Conservation (phyloP, 345 rosid species). For the Microcos paniculata region DNA sequence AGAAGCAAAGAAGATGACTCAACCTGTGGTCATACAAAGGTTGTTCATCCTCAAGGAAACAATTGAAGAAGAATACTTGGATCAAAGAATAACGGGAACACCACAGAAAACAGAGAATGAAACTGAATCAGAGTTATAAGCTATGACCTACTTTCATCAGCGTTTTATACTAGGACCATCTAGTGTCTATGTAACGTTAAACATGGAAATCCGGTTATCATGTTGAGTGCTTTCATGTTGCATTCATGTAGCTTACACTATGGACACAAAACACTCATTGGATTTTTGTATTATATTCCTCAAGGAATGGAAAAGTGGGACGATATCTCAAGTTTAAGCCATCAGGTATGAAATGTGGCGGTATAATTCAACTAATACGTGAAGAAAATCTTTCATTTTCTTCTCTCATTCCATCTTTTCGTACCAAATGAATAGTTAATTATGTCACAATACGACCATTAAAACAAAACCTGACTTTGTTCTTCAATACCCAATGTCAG, state of each 20-base stretch:
- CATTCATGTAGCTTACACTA: background rate
- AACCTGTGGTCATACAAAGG: constrained; percentile 90
- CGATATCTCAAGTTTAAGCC: background rate
- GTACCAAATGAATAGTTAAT: background rate
- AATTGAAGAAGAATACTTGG: constrained; percentile 81
- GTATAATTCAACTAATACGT: background rate
- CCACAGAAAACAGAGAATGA: constrained; percentile 23
- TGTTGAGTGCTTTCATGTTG: background rate
- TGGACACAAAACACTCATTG: background rate
- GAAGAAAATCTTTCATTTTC: background rate
- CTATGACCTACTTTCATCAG: background rate
- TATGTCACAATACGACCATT: background rate
- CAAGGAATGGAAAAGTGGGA: background rate
- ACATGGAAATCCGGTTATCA: background rate
- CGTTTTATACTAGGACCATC: background rate
- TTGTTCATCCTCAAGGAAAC: constrained; percentile 82
- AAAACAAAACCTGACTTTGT: background rate
- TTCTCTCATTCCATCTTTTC: background rate
- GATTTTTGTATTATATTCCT: background rate
- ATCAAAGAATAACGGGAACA: constrained; percentile 18
- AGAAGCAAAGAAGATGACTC: constrained; percentile 79
- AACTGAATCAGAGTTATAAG: constrained; percentile 27
- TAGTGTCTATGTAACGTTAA: background rate
- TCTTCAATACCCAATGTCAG: background rate
- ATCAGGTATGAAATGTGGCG: background rate